A percentile compares a stretch with the other conserved stretches of the same genome.
Evolutionary conservation across 768 basidiomycete genomes (phyloP).

Genomic region (Russula sp.): DNA sequence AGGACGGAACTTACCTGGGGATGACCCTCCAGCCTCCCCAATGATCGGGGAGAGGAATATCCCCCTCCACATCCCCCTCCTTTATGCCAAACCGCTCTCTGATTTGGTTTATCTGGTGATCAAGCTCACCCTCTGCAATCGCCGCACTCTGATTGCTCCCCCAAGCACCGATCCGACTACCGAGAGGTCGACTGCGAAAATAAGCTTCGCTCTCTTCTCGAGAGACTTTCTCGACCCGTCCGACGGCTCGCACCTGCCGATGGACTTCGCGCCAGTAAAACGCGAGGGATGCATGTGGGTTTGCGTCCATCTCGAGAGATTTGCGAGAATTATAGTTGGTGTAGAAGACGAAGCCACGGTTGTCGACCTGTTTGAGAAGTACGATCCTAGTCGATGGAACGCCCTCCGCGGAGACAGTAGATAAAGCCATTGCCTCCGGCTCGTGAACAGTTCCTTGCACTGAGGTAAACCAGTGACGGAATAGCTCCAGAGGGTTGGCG

Average conservation of each 20-base stretch:
- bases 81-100: conserved; percentile 54
- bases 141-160: conserved; percentile 85
- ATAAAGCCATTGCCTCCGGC: conserved; percentile 87
- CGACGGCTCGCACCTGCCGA: conserved; percentile 78
- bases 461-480: conserved; percentile 81
- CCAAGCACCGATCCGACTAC: conserved; percentile 88
- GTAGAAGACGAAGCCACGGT: conserved; percentile 89
- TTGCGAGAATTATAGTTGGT: conserved; percentile 97
- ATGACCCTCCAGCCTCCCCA: conserved; percentile 98
- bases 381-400: conserved; percentile 88
- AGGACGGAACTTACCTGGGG: conserved; percentile 64
- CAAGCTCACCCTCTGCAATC: conserved; percentile 70
- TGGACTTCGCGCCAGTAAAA: conserved; percentile 92
- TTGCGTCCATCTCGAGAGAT: conserved; percentile 70
- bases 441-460: conserved; percentile 65
- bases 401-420: conserved; percentile 65
- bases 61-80: conserved; percentile 41
- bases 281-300: conserved; percentile 77
- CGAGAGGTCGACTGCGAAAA: conserved; percentile 76
- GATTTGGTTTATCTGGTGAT: conserved; percentile 55
- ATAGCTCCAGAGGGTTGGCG: conserved; percentile 77
- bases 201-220: conserved; percentile 77
- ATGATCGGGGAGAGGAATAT: conserved; percentile 79
- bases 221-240: conserved; percentile 75
- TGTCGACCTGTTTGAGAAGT: conserved; percentile 87